These are phyloP conservation scores for Cinnamomum micranthum DNA, from an alignment of 164 flowering plant genomes.

Conservation along the genomic window DNA sequence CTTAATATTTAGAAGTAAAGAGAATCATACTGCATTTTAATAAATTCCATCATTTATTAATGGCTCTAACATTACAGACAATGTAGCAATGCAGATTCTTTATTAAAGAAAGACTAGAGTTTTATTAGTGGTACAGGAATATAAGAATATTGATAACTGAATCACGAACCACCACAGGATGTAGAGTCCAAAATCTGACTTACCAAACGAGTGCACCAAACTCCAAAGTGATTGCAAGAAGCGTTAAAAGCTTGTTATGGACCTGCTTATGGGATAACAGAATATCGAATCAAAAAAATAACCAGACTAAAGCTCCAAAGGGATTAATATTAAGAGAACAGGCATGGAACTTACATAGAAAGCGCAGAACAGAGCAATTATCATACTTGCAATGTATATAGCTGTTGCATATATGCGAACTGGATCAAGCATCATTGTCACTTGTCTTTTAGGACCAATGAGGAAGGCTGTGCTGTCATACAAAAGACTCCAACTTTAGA, in stretches of 20 bases:
- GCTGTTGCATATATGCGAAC: conserved; percentile 94
- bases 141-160: neutral
- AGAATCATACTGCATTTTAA: no score
- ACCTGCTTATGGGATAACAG: conserved; percentile 41
- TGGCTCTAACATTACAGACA: neutral
- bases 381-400: conserved; percentile 67
- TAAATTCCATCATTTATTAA: neutral
- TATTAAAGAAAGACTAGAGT: neutral
- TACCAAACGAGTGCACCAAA: conserved; percentile 91
- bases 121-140: neutral
- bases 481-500: conserved; percentile 47
- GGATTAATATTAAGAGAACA: neutral
- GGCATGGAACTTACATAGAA: conserved; percentile 64
- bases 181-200: conserved; percentile 2
- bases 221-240: conserved; percentile 72
- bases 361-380: conserved; percentile 80
- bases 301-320: neutral
- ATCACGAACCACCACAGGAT: neutral
- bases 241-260: conserved; percentile 82
- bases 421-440: conserved; percentile 95
- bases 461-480: conserved; percentile 95
- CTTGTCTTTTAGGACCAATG: conserved; percentile 86
- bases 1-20: no score
- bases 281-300: neutral
- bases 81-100: neutral